Evolutionary conservation across 2,329 filamentous ascomycete species (phyloP), one percentile per base, ranked within the genome.

Genomic region (Penicillium sp.): DNA sequence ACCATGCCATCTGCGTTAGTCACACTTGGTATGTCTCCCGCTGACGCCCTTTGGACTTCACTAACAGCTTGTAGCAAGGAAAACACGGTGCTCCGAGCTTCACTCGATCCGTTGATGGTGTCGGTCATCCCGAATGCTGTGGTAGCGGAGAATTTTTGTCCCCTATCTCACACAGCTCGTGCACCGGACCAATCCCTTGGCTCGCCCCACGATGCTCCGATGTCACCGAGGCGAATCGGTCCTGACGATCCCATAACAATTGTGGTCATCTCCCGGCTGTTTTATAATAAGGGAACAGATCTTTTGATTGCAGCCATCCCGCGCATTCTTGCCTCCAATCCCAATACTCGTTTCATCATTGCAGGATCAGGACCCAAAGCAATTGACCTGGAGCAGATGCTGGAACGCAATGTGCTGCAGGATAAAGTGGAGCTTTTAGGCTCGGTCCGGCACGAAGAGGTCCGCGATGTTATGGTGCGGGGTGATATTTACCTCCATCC

Each of bases 231-330:
- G 46, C 83, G 82, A 6, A 79, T 95, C 2, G 87, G 88, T 0
- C 88, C 90, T 0, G 80, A 89, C 56, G 92, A 96, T 61, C 87
- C 84, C 10, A 92, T 99, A 62, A 96, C 90, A 7, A 96, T 99
- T 50, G 89, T 99, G 1, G 92, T 99, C 16, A 95, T 99, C 54
- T 96, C 91, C 8, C 89, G 93, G 16, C 82, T 99, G 1, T 99
- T 97, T 72, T 97, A 97, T 72, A 99, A 99, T 73, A 99, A 99
- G 69, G 93, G 93, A 52, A 97, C 89, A 1, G 95, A 99, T 68
- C 81, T 99, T 0, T 80, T 99, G n/a, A 95, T 95, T 19, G 93
- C 92, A 10, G 89, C 90, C 3, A 95, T 99, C 46, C 93, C 93
- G 0, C 85, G 91, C 40, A 95, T 99, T 45, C 80, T 97, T 25